Base-by-base conservation (phyloP, 2,329 filamentous ascomycete genomes). In the Cryphonectria parasitica region DNA sequence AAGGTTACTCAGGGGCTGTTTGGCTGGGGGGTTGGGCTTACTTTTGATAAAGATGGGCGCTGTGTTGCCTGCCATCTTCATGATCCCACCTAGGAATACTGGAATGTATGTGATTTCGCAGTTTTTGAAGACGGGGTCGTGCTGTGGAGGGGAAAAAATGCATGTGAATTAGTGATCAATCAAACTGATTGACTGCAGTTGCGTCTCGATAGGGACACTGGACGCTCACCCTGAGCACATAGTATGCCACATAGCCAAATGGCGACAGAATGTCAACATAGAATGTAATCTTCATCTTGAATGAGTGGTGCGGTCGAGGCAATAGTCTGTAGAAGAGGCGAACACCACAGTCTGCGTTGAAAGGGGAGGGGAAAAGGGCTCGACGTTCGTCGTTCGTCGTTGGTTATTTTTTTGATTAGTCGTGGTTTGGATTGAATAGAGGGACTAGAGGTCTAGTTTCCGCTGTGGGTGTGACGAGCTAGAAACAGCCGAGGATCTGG, bases 191-290 rank as follows among this genome's bases (percentile, higher is more conserved):
- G 10, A 19, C 31, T 25, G 36, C 22, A 11, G 34, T 34, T 34
- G 34, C 34, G 34, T n/a, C 31, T 25, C 11, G 22, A 22, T 34
- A 17, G 6, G 31, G 8, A 28, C 0, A 39, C 13, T 41, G 36
- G 36, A 39, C 25, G 78, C 80, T 60, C 71, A 82, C 81, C n/a
- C 77, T 74, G 3, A 83, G 70, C 17, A 83, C 74, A 67, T 82
- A 73, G 70, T 80, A 82, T 3, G 79, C 80, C 69, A 78, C 74
- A 68, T 82, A 82, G 2, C 78, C 78, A 71, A 83, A 83, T 1
- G 81, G 81, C 69, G 80, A 82, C 68, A 82, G 79, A 52, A 77
- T 76, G 74, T 83, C 81, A 11, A 82, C 74, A 69, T 79, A 83
- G 52, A 82, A 77, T 3, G 77, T 81, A 65, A 83, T 81, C 70